phyloP scores from a whole-genome alignment of 768 basidiomycete genomes.

The Calocybe gangraenosa region DNA sequence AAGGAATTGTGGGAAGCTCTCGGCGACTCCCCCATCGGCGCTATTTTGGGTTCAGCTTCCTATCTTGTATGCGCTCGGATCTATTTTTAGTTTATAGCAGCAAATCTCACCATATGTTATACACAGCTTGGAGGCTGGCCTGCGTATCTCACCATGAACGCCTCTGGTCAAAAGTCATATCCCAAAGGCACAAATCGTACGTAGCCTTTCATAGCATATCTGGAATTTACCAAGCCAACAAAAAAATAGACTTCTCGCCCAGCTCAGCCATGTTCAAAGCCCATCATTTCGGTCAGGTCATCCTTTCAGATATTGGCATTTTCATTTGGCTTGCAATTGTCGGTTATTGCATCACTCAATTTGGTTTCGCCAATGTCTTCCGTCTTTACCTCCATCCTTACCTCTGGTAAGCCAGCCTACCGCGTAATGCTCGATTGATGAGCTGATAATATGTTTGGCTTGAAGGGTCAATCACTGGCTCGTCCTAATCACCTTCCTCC shows the following conservation, averaged over 20 bases:
- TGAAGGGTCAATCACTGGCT: constrained; percentile 89
- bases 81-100: not conserved
- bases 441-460: constrained; percentile 1
- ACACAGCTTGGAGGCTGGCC: constrained; percentile 79
- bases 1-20: constrained; percentile 80
- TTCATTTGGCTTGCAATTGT: constrained; percentile 65
- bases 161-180: constrained; percentile 82
- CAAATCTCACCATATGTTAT: constrained; percentile 1
- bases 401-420: constrained; percentile 52
- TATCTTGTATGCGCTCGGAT: constrained; percentile 49
- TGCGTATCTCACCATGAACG: constrained; percentile 75
- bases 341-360: constrained; percentile 48
- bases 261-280: constrained; percentile 77
- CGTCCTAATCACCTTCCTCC: constrained; percentile 93
- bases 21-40: constrained; percentile 85
- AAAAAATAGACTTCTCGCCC: constrained; percentile 66
- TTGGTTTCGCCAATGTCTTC: constrained; percentile 70
- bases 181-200: constrained; percentile 75
- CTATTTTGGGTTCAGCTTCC: constrained; percentile 44
- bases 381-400: constrained; percentile 85
- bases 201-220: constrained; percentile 20
- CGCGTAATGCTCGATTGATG: not conserved
- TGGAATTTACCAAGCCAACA: not conserved
- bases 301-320: constrained; percentile 83
- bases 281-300: constrained; percentile 70